Evolutionary conservation across 2,329 filamentous ascomycete genomes (phyloP), one percentile per base, ranked within the genome.

Genomic region (Coniochaeta sp.): DNA sequence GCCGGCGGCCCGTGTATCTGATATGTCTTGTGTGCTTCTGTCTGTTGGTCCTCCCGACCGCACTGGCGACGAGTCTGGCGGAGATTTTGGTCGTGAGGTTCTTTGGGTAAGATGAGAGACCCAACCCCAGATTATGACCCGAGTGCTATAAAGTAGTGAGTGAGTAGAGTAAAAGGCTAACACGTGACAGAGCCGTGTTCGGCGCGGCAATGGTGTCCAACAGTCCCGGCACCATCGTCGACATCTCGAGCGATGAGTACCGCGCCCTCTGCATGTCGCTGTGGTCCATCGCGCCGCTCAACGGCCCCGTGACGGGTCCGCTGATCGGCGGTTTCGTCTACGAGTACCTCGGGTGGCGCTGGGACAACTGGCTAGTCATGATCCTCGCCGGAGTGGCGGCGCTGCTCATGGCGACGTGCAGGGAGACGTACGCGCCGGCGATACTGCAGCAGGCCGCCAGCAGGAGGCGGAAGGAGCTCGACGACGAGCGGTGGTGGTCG

Each of bases 241-340:
- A 97, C 71, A 88, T 96, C 57, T 86, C 90, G n/a, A 81, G 82
- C 16, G 90, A 93, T 54, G 86, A 96, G 57, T 86, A 89, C 67
- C 86, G 93, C 17, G 90, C 91, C 2, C 75, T 95, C n/a, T 88
- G 88, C 47, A 91, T 96, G 73, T 90, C 87, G 5, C 79, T 96
- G 36, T 96, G 91, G 86, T 85, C 82, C 62, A 86, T 96, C 59
- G 92, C 91, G 0, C 92, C 93, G 0, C 83, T 96, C 71, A 96
- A 96, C 68, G 92, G 89, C 17, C 89, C 80, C 1, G 73, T 73
- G 2, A 75, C 72, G 1, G 72, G 71, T 28, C 68, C 65, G 0
- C 33, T 93, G 0, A 87, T 96, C 36, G 92, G 92, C 24, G 92
- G 92, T 0, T 96, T 96, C 66, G 84, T 89, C 1, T 90, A 73